Conservation (phyloP, 257 asterid species). For the Capsicum rhomboideum region DNA sequence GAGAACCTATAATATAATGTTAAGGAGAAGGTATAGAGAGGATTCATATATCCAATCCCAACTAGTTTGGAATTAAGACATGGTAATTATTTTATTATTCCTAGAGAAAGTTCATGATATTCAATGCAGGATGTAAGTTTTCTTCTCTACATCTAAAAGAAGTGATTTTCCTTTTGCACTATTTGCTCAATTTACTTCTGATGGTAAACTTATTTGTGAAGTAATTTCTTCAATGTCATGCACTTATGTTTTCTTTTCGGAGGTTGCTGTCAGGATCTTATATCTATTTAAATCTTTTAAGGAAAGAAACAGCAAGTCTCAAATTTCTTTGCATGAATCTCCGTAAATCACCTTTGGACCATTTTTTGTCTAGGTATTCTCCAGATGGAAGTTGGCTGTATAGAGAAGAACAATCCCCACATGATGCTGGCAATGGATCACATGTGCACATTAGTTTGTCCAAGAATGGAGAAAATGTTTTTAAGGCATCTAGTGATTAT, state of each 20-base stretch:
- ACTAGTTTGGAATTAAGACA: too few species aligned
- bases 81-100: background rate
- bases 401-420: background rate
- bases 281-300: too few species aligned
- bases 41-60: too few species aligned
- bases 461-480: constrained; percentile 61
- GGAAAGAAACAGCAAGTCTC: too few species aligned
- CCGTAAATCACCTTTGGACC: too few species aligned
- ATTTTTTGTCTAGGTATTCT: constrained; percentile 32
- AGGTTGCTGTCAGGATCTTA: too few species aligned
- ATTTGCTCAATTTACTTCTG: background rate
- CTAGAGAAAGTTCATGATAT: background rate
- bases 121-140: background rate
- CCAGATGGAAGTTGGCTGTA: constrained; percentile 66
- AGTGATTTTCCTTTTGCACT: background rate
- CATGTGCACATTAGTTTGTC: constrained; percentile 86
- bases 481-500: constrained; percentile 44
- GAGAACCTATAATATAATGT: too few species aligned
- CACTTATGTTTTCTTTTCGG: too few species aligned
- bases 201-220: background rate
- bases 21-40: too few species aligned
- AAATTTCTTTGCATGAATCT: too few species aligned
- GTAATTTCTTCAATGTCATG: too few species aligned
- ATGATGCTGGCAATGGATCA: constrained; percentile 31
- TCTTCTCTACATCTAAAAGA: background rate